Evolutionary conservation across 2,329 filamentous ascomycete species (phyloP).

Genomic region (Tolypocladium capitatum): DNA sequence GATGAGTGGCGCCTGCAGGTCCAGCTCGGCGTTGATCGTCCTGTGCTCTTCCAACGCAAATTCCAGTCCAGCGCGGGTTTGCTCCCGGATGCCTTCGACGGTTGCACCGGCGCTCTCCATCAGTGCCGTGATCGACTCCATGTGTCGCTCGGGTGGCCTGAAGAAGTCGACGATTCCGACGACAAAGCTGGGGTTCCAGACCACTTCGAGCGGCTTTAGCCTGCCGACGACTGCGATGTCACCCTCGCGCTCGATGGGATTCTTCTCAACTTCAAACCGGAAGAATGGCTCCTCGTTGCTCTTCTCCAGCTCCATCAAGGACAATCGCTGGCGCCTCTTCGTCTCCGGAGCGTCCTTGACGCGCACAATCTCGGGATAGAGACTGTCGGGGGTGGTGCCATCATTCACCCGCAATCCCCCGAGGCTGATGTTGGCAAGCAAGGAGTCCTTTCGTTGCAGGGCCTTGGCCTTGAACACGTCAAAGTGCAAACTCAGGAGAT

Average conservation of each 20-base stretch:
- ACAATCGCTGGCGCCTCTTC: slow-evolving; percentile 32
- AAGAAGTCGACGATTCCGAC: slow-evolving; percentile 92
- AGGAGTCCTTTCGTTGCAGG: slow-evolving; percentile 79
- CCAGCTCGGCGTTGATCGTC: slow-evolving; percentile 90
- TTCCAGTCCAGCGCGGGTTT: slow-evolving; percentile 88
- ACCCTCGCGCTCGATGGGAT: slow-evolving; percentile 82
- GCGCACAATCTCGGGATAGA: slow-evolving; percentile 89
- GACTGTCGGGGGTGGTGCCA: slow-evolving; percentile 78
- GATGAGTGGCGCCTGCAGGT: slow-evolving; percentile 89
- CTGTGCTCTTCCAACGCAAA: slow-evolving; percentile 97
- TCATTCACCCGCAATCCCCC: slow-evolving; percentile 91
- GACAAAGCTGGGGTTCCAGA: slow-evolving; percentile 92
- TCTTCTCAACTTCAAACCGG: slow-evolving; percentile 82
- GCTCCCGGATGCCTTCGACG: slow-evolving; percentile 85
- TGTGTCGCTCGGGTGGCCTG: slow-evolving; percentile 87
- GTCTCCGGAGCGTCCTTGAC: slow-evolving; percentile 71
- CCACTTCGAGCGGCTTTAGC: slow-evolving; percentile 87
- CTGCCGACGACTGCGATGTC: slow-evolving; percentile 85
- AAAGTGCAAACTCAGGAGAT: slow-evolving; percentile 84
- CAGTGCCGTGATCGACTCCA: slow-evolving; percentile 93
- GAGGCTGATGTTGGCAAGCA: slow-evolving; percentile 77
- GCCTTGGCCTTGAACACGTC: slow-evolving; percentile 89
- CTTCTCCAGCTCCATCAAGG: slow-evolving; percentile 40
- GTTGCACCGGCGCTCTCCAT: slow-evolving; percentile 94
- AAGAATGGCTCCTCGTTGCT: slow-evolving; percentile 66